Conservation (phyloP, 2,329 filamentous ascomycete genomes). For the Cladosporium sp. region DNA sequence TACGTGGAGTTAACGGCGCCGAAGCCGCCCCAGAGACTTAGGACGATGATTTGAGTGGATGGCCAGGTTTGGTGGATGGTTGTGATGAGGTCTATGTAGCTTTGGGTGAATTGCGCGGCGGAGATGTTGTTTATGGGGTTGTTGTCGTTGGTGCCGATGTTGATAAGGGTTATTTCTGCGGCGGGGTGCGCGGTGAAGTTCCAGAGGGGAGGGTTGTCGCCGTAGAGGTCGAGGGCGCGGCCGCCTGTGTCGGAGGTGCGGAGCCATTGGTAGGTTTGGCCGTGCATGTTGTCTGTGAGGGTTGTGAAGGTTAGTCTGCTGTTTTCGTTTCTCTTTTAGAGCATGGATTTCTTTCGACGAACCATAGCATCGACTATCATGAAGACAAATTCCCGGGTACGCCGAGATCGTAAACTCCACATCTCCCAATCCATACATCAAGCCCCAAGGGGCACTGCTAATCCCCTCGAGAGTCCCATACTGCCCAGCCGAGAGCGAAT, state of each 20-base stretch:
- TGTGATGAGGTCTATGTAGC: slow-evolving; percentile 45
- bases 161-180: slow-evolving; percentile 47
- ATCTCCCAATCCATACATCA: slow-evolving; percentile 58
- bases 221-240: slow-evolving; percentile 48
- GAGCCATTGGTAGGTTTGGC: slow-evolving; percentile 57
- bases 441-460: slow-evolving; percentile 57
- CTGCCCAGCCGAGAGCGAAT: slow-evolving; percentile 55
- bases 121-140: slow-evolving; percentile 44
- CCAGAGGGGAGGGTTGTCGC: slow-evolving; percentile 37
- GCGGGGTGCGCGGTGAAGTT: slow-evolving; percentile 37
- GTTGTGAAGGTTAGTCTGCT: not conserved
- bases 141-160: slow-evolving; percentile 50
- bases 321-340: too few species aligned
- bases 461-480: slow-evolving; percentile 61
- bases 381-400: slow-evolving; percentile 59
- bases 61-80: slow-evolving; percentile 46
- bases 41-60: slow-evolving; percentile 43
- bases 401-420: slow-evolving; percentile 60
- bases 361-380: slow-evolving; percentile 58
- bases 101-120: slow-evolving; percentile 38
- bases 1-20: slow-evolving; percentile 52
- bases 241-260: slow-evolving; percentile 56
- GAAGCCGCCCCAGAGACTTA: slow-evolving; percentile 58
- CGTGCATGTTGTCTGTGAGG: slow-evolving; percentile 32
- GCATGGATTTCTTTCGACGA: not conserved